Base-by-base conservation (phyloP, 208 protist genomes). In the Trypanosoma conorhini region DNA sequence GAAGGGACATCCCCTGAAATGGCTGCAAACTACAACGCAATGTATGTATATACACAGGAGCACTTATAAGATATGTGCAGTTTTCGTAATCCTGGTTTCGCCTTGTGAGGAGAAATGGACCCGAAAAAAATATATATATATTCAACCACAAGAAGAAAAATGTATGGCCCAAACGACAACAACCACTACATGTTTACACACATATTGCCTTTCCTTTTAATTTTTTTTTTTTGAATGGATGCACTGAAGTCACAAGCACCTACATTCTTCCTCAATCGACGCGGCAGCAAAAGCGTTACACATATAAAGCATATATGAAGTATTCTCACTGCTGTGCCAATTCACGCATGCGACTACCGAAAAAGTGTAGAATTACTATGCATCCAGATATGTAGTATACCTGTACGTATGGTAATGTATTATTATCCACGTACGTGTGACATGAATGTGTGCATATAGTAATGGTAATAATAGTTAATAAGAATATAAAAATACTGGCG, bases 1-100 rank as follows among this genome's bases (percentile, higher is more conserved):
- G 60, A 42, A 74, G 52, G 19, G 69, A 67, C 69, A 76, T 74
- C 24, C 42, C 52, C 78, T 2, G 50, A 63, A 52, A 52, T 30
- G 55, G 5, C 13, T 51, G 26, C 9, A 24, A 24, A 46, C 15
- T 46, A 46, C 15, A 46, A 46, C 15, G 1, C 1, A 24, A 56
- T 56, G 5, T 56, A 56, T 24, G 19, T 56, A 56, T 59, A 59
- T 35, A 59, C 3, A 59, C 21, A 19, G 21, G 31, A 5, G 24
- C 10, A 56, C 24, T 19, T 59, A 35, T 59, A 59, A 59, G 1
- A 54, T 26, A 24, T 24, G n/a, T 4, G 9, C 22, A 26, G 50
- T 54, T 9, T 54, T 54, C 22, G n/a, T 26, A 9, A 9, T 54
- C 22, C 50, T 54, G 22, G 9, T 26, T 54, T 54, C 8, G 12